Percentiles rank a stretch among this genome's conserved stretches.
Evolutionary conservation across 192 early-diverging fungal species (phyloP).

Genomic region (Coemansia pectinata): DNA sequence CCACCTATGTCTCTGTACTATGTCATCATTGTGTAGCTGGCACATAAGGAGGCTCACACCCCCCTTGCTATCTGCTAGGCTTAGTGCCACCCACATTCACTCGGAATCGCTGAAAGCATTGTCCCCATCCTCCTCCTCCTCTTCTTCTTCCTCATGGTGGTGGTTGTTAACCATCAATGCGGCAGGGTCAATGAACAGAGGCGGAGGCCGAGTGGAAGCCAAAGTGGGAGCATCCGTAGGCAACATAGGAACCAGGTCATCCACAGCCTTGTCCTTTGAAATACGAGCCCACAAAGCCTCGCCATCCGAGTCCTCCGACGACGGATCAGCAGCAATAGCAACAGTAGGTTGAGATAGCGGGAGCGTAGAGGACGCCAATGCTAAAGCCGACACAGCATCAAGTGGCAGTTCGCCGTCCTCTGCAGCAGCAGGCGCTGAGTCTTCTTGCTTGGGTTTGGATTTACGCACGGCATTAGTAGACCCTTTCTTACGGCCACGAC

Average conservation of each 20-base stretch:
- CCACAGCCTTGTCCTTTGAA: slow-evolving; percentile 23
- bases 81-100: no score
- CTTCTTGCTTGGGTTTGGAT: slow-evolving; percentile 1
- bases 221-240: not conserved
- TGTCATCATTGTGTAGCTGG: no score
- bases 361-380: not conserved
- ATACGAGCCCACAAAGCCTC: slow-evolving; percentile 44
- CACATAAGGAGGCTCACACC: no score
- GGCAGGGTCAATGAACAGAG: not conserved
- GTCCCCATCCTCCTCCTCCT: not conserved
- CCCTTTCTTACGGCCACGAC: slow-evolving; percentile 53
- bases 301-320: slow-evolving; percentile 28
- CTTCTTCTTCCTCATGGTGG: not conserved
- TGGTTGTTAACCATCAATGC: not conserved
- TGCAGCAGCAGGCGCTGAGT: not conserved
- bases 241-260: slow-evolving; percentile 32
- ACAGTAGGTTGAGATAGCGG: not conserved
- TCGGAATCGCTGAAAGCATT: not conserved
- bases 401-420: slow-evolving; percentile 17
- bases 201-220: not conserved
- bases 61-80: no score
- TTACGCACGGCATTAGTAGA: slow-evolving; percentile 24
- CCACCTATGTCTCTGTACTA: no score
- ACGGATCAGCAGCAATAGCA: not conserved
- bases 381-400: not conserved